A percentile compares a stretch with the other conserved stretches of the same genome.
These are phyloP conservation scores for Golubevia sp. DNA, from an alignment of 1,284 basidiomycete genomes.

Conservation along the genomic window DNA sequence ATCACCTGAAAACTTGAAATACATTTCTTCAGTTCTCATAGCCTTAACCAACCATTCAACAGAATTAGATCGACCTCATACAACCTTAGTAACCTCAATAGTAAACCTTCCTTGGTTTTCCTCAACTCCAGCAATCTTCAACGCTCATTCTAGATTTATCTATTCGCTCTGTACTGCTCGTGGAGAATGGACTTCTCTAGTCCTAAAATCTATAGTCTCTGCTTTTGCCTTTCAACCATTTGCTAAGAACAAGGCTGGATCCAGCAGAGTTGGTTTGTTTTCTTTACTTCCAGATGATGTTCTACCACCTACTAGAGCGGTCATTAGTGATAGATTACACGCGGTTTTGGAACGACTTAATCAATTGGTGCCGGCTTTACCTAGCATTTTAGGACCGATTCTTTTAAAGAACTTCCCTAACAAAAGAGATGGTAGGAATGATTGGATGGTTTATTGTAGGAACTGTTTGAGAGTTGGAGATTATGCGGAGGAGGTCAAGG, in stretches of 20 bases:
- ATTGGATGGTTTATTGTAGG: constrained; percentile 50
- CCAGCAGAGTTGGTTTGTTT: neutral
- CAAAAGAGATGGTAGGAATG: constrained; percentile 37
- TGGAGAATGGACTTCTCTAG: too few relatives aligned
- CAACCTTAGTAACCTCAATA: too few relatives aligned
- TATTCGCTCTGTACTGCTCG: too few relatives aligned
- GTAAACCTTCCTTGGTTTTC: too few relatives aligned
- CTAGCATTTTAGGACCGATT: constrained; percentile 42
- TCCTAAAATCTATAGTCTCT: neutral
- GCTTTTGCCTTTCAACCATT: neutral
- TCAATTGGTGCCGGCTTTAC: constrained; percentile 48
- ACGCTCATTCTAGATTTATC: too few relatives aligned
- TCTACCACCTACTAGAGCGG: constrained; percentile 23
- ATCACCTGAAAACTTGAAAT: too few relatives aligned
- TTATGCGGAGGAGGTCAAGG: constrained; percentile 51
- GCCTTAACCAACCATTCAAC: too few relatives aligned
- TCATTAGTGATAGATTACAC: constrained; percentile 50
- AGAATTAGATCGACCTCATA: too few relatives aligned
- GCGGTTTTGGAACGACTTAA: constrained; percentile 48
- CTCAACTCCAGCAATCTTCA: too few relatives aligned
- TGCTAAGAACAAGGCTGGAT: too few relatives aligned
- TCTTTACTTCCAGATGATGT: neutral
- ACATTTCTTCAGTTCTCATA: too few relatives aligned
- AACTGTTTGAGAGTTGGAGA: constrained; percentile 51
- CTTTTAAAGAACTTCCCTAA: constrained; percentile 48